phyloP scores from a whole-genome alignment of 1,284 basidiomycete species.

The Paramarasmius palmivorus region DNA sequence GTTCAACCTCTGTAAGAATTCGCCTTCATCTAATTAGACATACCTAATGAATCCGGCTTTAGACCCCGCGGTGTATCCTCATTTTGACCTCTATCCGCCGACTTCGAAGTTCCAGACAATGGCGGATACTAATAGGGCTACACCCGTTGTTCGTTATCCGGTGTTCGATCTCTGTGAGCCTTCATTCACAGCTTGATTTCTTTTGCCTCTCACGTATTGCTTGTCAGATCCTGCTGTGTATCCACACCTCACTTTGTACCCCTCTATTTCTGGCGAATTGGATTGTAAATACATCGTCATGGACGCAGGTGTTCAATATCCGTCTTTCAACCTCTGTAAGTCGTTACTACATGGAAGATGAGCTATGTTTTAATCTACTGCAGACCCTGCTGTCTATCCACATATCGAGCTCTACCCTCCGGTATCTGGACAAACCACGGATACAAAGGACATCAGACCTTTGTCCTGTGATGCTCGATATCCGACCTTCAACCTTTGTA shows the following conservation, averaged over 20 bases:
- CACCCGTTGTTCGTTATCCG: background rate
- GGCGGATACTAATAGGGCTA: background rate
- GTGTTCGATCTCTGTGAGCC: constrained; percentile 13
- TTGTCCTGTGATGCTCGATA: constrained; percentile 5
- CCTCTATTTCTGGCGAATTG: constrained; percentile 10
- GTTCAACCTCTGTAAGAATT: constrained; percentile 28
- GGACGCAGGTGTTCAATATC: constrained; percentile 18
- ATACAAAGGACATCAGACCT: constrained; percentile 5
- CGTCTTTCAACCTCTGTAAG: constrained; percentile 28
- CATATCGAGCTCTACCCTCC: constrained; percentile 39
- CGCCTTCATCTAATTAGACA: background rate
- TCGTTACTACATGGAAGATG: background rate
- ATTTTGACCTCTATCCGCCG: constrained; percentile 31
- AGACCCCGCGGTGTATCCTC: constrained; percentile 46
- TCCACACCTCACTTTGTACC: constrained; percentile 24
- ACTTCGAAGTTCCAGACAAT: background rate
- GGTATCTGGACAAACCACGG: background rate
- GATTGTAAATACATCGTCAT: constrained; percentile 2
- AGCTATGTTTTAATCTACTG: background rate
- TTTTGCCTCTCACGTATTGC: constrained; percentile 2
- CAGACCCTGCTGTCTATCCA: constrained; percentile 39
- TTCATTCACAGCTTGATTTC: constrained; percentile 6
- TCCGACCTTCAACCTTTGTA: constrained; percentile 23
- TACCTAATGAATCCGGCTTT: background rate
- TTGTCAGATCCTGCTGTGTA: constrained; percentile 33